A percentile compares a stretch with the other conserved stretches of the same genome.
phyloP scores from a whole-genome alignment of 768 basidiomycete genomes.

The Boletus huronensis region DNA sequence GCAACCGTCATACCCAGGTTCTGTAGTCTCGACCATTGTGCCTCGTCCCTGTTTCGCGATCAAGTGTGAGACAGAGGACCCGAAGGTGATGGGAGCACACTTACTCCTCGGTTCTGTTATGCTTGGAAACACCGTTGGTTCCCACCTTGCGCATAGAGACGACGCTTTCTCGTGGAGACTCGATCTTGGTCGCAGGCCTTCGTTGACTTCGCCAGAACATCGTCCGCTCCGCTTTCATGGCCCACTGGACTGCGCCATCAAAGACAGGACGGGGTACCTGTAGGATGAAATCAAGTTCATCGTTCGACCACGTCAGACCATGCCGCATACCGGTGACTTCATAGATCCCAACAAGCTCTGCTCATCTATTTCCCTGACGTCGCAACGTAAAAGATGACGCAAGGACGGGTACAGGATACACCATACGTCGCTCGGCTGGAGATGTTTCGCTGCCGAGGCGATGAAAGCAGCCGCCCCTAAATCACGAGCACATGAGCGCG shows the following conservation, averaged over 20 bases:
- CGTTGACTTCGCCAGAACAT: slow-evolving; percentile 71
- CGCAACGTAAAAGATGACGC: slow-evolving; percentile 80
- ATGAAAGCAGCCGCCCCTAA: slow-evolving; percentile 86
- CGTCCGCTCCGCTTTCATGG: slow-evolving; percentile 76
- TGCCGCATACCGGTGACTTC: slow-evolving; percentile 66
- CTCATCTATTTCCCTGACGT: slow-evolving; percentile 72
- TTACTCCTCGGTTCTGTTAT: slow-evolving; percentile 74
- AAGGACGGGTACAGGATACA: slow-evolving; percentile 94
- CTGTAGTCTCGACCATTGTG: slow-evolving; percentile 71
- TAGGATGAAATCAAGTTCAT: background rate
- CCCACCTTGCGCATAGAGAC: slow-evolving; percentile 57
- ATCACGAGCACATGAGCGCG: slow-evolving; percentile 1
- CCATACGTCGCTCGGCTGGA: slow-evolving; percentile 90
- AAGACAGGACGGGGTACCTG: slow-evolving; percentile 70
- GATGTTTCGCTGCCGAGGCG: slow-evolving; percentile 75
- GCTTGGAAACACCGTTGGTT: slow-evolving; percentile 35
- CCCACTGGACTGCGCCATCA: slow-evolving; percentile 85
- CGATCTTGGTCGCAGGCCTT: slow-evolving; percentile 45
- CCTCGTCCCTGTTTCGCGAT: slow-evolving; percentile 59
- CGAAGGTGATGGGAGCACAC: slow-evolving; percentile 22
- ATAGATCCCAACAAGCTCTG: slow-evolving; percentile 69
- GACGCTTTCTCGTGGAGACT: slow-evolving; percentile 72
- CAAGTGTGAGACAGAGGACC: background rate
- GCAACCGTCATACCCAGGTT: slow-evolving; percentile 80
- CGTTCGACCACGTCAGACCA: background rate